Base-by-base conservation (phyloP, 2,329 filamentous ascomycete species). In the Tolypocladium cylindrosporum region DNA sequence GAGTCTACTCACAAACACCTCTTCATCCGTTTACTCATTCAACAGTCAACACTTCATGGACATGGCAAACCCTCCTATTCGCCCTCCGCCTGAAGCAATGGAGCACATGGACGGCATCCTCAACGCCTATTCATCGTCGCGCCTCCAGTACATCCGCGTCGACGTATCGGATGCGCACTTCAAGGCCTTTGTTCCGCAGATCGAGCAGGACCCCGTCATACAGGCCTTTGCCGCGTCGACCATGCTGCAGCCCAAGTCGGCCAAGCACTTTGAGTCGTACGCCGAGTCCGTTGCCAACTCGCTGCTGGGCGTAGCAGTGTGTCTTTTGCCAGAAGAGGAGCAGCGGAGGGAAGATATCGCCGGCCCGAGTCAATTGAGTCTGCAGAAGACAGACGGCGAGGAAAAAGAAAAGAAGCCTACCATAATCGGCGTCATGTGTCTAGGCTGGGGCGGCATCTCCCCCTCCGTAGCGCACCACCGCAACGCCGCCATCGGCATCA, bases 401-500 rank as follows among this genome's bases (percentile, higher is more conserved):
- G 27, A 43, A 11, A 19, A 55, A 34, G 52, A n/a, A 9, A 51
- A 14, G 48, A 21, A 21, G 31, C 48, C 56, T 19, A 61, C 61
- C 16, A 62, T 65, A 43, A 63, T 65, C 50, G 64, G 64, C 24
- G 58, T 45, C 40, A 63, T 64, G 61, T 57, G 55, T 19, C 52
- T 65, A 9, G 61, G 60, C 14, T 63, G 60, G 59, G 62, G 61
- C n/a, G 61, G 60, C 27, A 41, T 60, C 39, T 36, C 54, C 16
- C n/a, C 55, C 3, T 39, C 39, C 31, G 56, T 37, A 19, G 59
- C 63, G 19, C 62, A 64, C 39, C 59, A 65, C 55, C 61, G 62
- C 54, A 60, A 13, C 19, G 61, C 64, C 6, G 55, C 56, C 16
- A 66, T 79, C 24, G 72, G 69, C 34, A 67, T 78, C 54, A 65